These are phyloP conservation scores for Fragilariopsis cylindrus DNA, from an alignment of 108 stramenopile species.

Conservation along the genomic window DNA sequence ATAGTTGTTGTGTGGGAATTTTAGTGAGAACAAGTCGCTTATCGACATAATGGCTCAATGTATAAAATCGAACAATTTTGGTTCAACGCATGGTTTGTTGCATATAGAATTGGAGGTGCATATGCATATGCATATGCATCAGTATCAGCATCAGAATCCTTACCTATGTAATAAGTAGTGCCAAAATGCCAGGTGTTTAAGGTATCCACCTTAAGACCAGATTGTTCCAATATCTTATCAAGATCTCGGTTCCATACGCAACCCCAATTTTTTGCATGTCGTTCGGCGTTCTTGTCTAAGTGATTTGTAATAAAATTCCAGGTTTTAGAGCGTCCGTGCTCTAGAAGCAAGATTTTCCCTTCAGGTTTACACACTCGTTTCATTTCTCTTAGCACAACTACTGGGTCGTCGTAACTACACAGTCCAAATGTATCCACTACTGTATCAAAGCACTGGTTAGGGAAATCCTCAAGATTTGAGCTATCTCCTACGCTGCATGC, in stretches of 20 bases:
- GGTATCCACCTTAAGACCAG: slow-evolving; percentile 61
- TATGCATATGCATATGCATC: too few species aligned
- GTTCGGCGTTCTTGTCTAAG: slow-evolving; percentile 77
- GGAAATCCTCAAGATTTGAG: slow-evolving; percentile 42
- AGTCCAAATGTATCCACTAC: slow-evolving; percentile 94
- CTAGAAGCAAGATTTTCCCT: slow-evolving; percentile 79
- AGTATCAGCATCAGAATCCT: too few species aligned
- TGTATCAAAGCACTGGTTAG: slow-evolving; percentile 77
- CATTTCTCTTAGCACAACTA: slow-evolving; percentile 78
- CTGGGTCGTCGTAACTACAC: slow-evolving; percentile 89
- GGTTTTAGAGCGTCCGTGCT: slow-evolving; percentile 74
- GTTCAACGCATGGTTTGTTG: too few species aligned
- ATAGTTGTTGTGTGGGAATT: too few species aligned
- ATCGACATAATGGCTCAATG: too few species aligned
- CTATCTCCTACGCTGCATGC: slow-evolving; percentile 64
- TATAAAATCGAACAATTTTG: too few species aligned
- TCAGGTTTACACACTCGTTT: slow-evolving; percentile 80
- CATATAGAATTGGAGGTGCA: too few species aligned
- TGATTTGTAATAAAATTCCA: slow-evolving; percentile 59
- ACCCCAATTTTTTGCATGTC: slow-evolving; percentile 89
- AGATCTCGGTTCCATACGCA: slow-evolving; percentile 91
- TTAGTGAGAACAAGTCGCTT: too few species aligned
- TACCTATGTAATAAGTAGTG: slow-evolving; percentile 73
- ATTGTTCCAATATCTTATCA: slow-evolving; percentile 59
- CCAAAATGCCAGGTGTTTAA: slow-evolving; percentile 84